Base-by-base conservation (phyloP, 78 protist genomes). In the Dictyostelium intermedium region DNA sequence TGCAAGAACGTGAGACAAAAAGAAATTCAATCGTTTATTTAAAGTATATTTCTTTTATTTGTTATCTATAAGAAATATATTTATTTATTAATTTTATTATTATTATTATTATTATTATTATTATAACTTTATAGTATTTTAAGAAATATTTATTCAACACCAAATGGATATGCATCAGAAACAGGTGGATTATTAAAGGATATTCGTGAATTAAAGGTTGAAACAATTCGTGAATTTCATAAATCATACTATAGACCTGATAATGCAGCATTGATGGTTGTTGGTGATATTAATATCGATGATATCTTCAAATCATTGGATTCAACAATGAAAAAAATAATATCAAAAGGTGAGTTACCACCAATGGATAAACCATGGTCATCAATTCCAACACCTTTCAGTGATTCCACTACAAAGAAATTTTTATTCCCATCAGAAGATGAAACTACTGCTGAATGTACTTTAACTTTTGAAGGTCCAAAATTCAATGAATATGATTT, bases 131-230 rank as follows among this genome's bases (percentile, higher is more conserved):
- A n/a, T 61, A 61, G 74, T 3, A 61, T 41, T 16, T 34, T 47
- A 86, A 35, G 82, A 32, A 25, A 37, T 37, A 20, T 77, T 5
- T 39, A 27, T 72, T 30, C 79, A 72, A 34, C 79, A 11, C 37
- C 37, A 72, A 30, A 11, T 32, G 43, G 79, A 32, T 72, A 72
- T 72, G 43, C 79, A 50, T 60, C 35, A 16, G 94, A 95, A 60
- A 80, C 92, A 23, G 97, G 97, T 39, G 97, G 97, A 35, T 25
- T 27, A 25, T 32, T 87, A 37, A 45, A 11, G 37, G 91, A 89
- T 70, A 41, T 95, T 66, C 30, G 92, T 9, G 27, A 1, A 14
- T 27, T 95, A 20, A 83, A 70, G 11, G 43, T 14, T 34, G 97
- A 95, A 32, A 80, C 89, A 18, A 73, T 95, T 20, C 30, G 89